These are phyloP conservation scores for Apophysomyces ossiformis DNA, from an alignment of 371 early-diverging fungal genomes.

Conservation along the genomic window DNA sequence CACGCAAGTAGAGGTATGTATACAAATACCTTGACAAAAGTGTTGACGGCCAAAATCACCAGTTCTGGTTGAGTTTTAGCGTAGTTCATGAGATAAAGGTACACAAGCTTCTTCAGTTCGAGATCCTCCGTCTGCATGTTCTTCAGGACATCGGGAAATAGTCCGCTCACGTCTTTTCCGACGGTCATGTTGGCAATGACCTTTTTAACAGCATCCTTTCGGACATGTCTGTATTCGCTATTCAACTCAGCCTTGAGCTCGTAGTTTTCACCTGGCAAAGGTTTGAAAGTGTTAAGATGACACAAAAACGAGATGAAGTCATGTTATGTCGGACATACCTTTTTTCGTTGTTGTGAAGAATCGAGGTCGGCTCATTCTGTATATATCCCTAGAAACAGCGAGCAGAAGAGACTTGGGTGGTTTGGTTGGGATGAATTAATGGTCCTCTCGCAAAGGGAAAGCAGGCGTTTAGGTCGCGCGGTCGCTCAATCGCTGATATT, in stretches of 20 bases:
- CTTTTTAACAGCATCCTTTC: constrained; percentile 97
- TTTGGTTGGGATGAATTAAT: background rate
- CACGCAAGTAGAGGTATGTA: background rate
- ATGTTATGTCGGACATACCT: constrained; percentile 41
- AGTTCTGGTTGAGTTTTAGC: constrained; percentile 90
- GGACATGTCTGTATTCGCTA: constrained; percentile 90
- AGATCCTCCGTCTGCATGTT: constrained; percentile 99
- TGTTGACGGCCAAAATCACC: constrained; percentile 80
- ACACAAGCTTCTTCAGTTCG: constrained; percentile 91
- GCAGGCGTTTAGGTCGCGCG: no score
- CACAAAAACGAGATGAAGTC: constrained; percentile 6
- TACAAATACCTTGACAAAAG: constrained; percentile 61
- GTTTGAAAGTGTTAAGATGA: background rate
- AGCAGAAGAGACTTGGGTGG: background rate
- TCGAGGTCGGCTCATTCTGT: constrained; percentile 43
- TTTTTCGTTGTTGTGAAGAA: constrained; percentile 72
- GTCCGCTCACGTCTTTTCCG: constrained; percentile 84
- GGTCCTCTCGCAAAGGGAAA: background rate
- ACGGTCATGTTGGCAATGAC: constrained; percentile 95
- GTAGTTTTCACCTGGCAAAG: constrained; percentile 87
- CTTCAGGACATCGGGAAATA: constrained; percentile 96
- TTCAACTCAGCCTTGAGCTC: constrained; percentile 96
- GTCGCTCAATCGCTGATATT: no score
- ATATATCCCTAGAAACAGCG: constrained; percentile 3
- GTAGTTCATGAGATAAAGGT: constrained; percentile 87